Evolutionary conservation across 176 grass and related monocot genomes (phyloP), one percentile per base, ranked within the genome.

Genomic region (Carex cristatella): DNA sequence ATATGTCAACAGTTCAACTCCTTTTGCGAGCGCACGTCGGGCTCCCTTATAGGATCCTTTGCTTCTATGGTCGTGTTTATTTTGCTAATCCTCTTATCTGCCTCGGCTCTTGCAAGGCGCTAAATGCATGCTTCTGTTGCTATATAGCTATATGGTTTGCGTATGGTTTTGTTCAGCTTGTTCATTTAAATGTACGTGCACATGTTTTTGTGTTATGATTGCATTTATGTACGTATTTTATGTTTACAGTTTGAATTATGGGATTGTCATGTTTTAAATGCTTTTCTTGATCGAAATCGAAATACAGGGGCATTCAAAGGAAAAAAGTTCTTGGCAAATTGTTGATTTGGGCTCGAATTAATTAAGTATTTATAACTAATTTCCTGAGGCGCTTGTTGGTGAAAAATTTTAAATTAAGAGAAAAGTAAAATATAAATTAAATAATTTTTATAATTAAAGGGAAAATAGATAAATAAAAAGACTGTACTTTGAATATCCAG

Each of bases 1-100:
- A 91, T 95, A 67, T 95, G 94, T 83, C 94, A 95, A 65, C 91
- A 93, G n/a, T 91, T 95, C 14, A 88, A 95, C 89, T 89, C 85
- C 10, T 95, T 95, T 57, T 95, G 91, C 15, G 85, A 91, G 88
- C 93, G 73, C 5, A 93, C 81, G 15, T 93, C 89, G 35, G 94
- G 91, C 67, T 95, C 91, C 62, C 86, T 94, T 35, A 90, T 92
- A 42, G 93, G 93, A 44, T 94, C 93, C 0, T 95, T 95, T 3
- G 89, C 48, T 62, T 83, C 94, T n/a, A 88, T 90, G 85, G 61
- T 93, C 61, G 16, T 93, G 28, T 86, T 95, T 55, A 80, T 93
- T 57, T 89, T 95, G 73, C 83, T 95, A 46, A 88, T 93, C 82
- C 65, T 91, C 79, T 57, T 89, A 87, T 91, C 91, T 2, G 79